These are phyloP conservation scores for Articulospora tetracladia DNA, from an alignment of 495 filamentous ascomycete genomes.

Conservation along the genomic window DNA sequence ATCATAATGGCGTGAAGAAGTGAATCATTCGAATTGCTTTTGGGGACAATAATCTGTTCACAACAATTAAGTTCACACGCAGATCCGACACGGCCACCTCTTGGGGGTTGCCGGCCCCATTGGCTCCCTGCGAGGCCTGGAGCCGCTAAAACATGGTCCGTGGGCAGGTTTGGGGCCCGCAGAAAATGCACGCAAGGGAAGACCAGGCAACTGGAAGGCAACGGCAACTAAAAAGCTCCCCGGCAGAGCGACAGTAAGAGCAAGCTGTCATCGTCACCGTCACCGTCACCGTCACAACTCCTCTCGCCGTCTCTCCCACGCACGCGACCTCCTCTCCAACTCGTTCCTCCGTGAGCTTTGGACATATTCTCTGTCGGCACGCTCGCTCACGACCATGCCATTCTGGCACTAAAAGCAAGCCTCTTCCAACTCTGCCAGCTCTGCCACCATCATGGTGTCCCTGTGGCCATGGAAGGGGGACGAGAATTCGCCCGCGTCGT, in stretches of 20 bases:
- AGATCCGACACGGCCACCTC: background rate
- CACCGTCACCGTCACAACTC: background rate
- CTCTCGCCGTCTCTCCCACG: background rate
- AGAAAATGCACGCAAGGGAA: background rate
- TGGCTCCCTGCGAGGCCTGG: background rate
- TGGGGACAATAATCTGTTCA: background rate
- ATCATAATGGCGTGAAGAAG: background rate
- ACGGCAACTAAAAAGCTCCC: background rate
- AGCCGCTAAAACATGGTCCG: background rate
- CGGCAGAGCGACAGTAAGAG: no score
- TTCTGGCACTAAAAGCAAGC: background rate
- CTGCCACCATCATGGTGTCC: constrained; percentile 60
- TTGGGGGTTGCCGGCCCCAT: no score
- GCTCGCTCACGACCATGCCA: background rate
- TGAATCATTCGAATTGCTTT: background rate
- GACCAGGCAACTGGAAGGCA: no score
- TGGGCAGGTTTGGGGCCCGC: background rate
- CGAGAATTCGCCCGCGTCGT: constrained; percentile 81
- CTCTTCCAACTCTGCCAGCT: background rate
- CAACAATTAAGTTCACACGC: background rate
- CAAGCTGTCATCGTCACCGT: background rate
- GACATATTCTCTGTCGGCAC: background rate
- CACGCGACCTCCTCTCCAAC: background rate
- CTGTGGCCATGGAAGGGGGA: constrained; percentile 82
- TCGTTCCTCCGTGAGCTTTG: background rate